Percentiles rank a stretch among this genome's conserved stretches.
These are phyloP conservation scores for Zostera marina DNA, from an alignment of 116 monocot genomes.

Conservation along the genomic window DNA sequence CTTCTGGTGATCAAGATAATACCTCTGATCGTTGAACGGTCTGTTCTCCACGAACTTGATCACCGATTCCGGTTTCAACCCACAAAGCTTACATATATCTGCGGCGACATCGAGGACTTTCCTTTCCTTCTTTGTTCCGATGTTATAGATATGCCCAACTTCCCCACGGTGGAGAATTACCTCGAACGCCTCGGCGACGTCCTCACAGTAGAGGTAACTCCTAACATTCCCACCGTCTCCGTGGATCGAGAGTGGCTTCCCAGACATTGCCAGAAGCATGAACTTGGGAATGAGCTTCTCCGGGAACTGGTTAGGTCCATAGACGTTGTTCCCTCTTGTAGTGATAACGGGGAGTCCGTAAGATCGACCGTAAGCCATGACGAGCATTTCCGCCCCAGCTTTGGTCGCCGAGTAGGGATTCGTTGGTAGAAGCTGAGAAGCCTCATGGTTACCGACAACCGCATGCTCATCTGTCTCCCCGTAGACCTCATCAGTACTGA, in stretches of 20 bases:
- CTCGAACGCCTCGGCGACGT: conserved; percentile 21
- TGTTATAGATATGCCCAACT: conserved; percentile 18
- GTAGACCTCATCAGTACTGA: conserved; percentile 23
- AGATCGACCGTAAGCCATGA: conserved; percentile 19
- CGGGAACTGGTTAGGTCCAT: conserved; percentile 19
- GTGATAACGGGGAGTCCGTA: conserved; percentile 19
- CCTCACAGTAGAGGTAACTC: conserved; percentile 22
- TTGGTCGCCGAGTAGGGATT: conserved; percentile 21
- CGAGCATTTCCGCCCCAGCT: conserved; percentile 24
- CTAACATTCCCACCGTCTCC: conserved; percentile 21
- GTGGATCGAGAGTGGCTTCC: conserved; percentile 14
- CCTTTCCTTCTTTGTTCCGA: conserved; percentile 16
- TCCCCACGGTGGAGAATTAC: conserved; percentile 21
- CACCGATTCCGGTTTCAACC: conserved; percentile 4
- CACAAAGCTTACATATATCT: conserved; percentile 14
- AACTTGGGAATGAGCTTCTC: conserved; percentile 23
- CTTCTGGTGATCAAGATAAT: conserved; percentile 17
- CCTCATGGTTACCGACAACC: conserved; percentile 19
- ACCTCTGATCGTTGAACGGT: conserved; percentile 20
- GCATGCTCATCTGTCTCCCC: conserved; percentile 18
- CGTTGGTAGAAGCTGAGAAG: conserved; percentile 15
- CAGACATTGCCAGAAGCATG: conserved; percentile 15
- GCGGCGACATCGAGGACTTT: conserved; percentile 16
- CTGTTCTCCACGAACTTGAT: conserved; percentile 20
- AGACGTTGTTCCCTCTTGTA: conserved; percentile 19